Evolutionary conservation across 2,329 filamentous ascomycete genomes (phyloP), one percentile per base, ranked within the genome.

Genomic region (Ophiostoma himal-ulmi): DNA sequence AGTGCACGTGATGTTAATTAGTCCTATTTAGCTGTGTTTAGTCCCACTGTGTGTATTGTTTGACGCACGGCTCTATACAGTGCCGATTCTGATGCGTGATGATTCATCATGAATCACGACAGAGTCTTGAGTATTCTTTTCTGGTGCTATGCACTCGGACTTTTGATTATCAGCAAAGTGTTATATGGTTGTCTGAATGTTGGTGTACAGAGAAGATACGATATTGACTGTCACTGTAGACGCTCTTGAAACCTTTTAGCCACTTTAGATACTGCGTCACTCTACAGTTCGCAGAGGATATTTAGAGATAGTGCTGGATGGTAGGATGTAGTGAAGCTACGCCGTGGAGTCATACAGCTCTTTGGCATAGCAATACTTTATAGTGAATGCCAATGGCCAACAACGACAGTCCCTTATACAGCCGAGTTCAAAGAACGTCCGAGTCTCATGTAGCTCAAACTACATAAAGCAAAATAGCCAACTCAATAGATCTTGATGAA

Each of bases 1-100:
- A n/a, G 1, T 34, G 48, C 71, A 72, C 71, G 70, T 73, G 70
- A 71, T 48, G n/a, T 6, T 17, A 34, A 11, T 34, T 6, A n/a
- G 44, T 39, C 37, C 6, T 39, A 11, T 39, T 13, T 8, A 11
- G 7, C 30, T 22, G 17, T 30, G 6, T 10, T 5, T 26, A 57
- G 22, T 26, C 22, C 52, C 39, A 70, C 66, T 14, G 67, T 70
- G 54, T 34, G 30, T 22, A n/a, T 8, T 13, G 0, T 54, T 68
- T 68, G 0, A 3, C 65, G 11, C 65, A 67, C 65, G 65, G 65
- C 11, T 26, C 36, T 67, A 22, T 48, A 67, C 65, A 67, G 65
- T 67, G 65, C 65, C 26, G 22, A 30, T 62, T 62, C 57, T 62
- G 26, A 11, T 26, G 14, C 17, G 8, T 5, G 52, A 57, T 66